Evolutionary conservation across 176 grass and related monocot species (phyloP).

Genomic region (Raddia guianensis): DNA sequence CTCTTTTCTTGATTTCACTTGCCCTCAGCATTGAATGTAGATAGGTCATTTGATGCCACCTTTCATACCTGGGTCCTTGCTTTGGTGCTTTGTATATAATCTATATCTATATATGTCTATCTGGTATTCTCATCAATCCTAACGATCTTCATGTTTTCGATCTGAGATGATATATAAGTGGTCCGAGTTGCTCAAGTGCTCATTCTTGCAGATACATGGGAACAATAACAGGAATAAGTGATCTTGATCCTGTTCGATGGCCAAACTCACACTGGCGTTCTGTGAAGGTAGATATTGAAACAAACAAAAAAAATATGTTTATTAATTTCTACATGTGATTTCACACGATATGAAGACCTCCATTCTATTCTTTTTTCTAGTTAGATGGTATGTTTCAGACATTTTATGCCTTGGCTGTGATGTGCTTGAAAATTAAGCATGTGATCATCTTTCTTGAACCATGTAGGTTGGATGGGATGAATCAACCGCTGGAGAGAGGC

Average conservation of each 20-base stretch:
- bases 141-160: not conserved
- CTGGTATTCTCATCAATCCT: not conserved
- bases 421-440: constrained; percentile 23
- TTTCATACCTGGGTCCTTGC: not conserved
- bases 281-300: constrained; percentile 73
- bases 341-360: constrained; percentile 7
- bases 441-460: constrained; percentile 16
- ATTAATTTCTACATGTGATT: not conserved
- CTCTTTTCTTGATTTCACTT: constrained; percentile 15
- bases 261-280: constrained; percentile 94
- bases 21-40: not conserved
- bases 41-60: not conserved
- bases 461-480: constrained; percentile 98
- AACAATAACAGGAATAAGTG: constrained; percentile 96
- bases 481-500: constrained; percentile 91
- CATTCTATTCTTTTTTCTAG: not conserved
- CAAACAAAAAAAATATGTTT: constrained; percentile 1
- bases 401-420: constrained; percentile 7
- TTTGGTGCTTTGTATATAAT: constrained; percentile 22
- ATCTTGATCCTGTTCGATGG: constrained; percentile 91
- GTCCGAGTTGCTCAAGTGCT: constrained; percentile 28
- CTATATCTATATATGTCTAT: not conserved
- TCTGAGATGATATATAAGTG: not conserved
- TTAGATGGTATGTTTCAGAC: constrained; percentile 3
- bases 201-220: constrained; percentile 85